A percentile compares a stretch with the other conserved stretches of the same genome.
Evolutionary conservation across 257 asterid genomes (phyloP).

Genomic region (Capsicum baccatum): DNA sequence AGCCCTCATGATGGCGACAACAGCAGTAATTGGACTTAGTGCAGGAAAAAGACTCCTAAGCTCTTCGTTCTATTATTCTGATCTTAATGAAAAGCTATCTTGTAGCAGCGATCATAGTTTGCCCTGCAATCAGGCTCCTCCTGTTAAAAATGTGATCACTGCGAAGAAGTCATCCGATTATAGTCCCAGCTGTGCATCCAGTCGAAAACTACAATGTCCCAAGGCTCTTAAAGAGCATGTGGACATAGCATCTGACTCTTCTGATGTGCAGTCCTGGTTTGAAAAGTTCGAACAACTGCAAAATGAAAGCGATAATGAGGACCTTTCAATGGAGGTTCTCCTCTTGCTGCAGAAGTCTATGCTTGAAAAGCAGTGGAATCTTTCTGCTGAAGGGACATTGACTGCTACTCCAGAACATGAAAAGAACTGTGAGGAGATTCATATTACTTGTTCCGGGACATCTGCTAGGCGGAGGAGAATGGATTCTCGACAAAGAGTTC

Average conservation of each 20-base stretch:
- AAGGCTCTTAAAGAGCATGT: conserved; percentile 60
- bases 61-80: conserved; percentile 63
- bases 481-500: conserved; percentile 48
- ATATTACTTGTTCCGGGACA: conserved; percentile 64
- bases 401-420: conserved; percentile 30
- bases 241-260: conserved; percentile 47
- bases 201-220: conserved; percentile 45
- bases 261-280: conserved; percentile 45
- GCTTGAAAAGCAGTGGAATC: conserved; percentile 95
- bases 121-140: conserved; percentile 40
- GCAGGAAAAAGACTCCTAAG: conserved; percentile 71
- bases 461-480: conserved; percentile 81
- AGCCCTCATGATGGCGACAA: conserved; percentile 65
- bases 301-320: conserved; percentile 44
- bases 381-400: conserved; percentile 44
- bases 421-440: conserved; percentile 41
- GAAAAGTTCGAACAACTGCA: conserved; percentile 34
- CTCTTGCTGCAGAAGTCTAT: conserved; percentile 86
- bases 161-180: conserved; percentile 50
- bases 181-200: conserved; percentile 41
- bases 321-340: conserved; percentile 61
- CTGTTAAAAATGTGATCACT: conserved; percentile 45
- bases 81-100: conserved; percentile 61
- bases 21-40: conserved; percentile 78
- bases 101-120: conserved; percentile 37